Conservation (phyloP, 2,329 filamentous ascomycete species). For the Cercospora canescens region DNA sequence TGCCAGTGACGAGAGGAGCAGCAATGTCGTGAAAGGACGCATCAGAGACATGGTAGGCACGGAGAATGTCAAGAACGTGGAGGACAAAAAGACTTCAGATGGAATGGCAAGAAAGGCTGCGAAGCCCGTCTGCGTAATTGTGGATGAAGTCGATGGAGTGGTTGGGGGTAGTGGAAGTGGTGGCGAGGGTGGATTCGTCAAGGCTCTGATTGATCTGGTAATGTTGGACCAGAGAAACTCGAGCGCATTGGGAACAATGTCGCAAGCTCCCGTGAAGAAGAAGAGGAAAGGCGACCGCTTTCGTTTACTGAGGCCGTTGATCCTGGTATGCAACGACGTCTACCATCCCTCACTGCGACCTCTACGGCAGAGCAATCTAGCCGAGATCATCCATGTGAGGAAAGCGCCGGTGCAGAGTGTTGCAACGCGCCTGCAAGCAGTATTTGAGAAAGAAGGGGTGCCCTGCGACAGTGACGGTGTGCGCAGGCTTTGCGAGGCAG, state of each 20-base stretch:
- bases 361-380: constrained; percentile 78
- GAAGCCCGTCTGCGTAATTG: constrained; percentile 86
- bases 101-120: constrained; percentile 69
- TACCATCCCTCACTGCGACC: constrained; percentile 88
- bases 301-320: constrained; percentile 79
- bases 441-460: constrained; percentile 89
- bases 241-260: constrained; percentile 36
- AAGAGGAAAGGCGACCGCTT: constrained; percentile 80
- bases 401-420: constrained; percentile 87
- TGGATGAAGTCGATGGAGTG: constrained; percentile 96
- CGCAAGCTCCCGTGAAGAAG: constrained; percentile 46
- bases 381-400: constrained; percentile 88
- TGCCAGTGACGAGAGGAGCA: constrained; percentile 90
- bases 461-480: constrained; percentile 87
- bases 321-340: constrained; percentile 95
- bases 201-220: constrained; percentile 88
- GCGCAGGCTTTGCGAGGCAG: constrained; percentile 77
- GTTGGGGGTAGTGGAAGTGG: constrained; percentile 73
- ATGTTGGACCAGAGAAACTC: constrained; percentile 82
- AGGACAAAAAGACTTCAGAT: constrained; percentile 49
- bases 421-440: constrained; percentile 72
- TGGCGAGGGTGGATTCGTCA: constrained; percentile 90
- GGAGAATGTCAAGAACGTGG: constrained; percentile 80
- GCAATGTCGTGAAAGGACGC: constrained; percentile 83
- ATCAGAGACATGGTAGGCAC: constrained; percentile 92